Percentiles rank a stretch among this genome's conserved stretches.
These are phyloP conservation scores for Gracilaria vermiculophylla DNA, from an alignment of 23 red algal genomes.

Conservation along the genomic window DNA sequence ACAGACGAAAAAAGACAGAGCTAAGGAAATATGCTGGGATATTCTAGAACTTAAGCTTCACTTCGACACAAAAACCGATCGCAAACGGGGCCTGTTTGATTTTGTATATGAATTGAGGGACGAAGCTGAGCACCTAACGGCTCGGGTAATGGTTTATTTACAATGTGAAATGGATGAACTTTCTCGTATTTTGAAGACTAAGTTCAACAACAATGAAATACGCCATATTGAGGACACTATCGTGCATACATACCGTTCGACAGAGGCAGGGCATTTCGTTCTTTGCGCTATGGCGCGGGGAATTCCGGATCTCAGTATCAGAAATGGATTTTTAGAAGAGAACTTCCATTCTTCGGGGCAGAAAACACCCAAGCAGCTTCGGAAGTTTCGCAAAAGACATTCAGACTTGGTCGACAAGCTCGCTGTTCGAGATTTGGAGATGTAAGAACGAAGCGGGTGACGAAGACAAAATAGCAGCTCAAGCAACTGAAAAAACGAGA, in stretches of 20 bases:
- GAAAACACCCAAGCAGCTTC: not conserved
- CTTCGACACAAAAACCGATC: not conserved
- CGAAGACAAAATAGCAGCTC: not conserved
- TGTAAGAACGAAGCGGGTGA: not conserved
- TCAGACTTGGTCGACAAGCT: constrained; percentile 36
- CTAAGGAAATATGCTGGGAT: constrained; percentile 57
- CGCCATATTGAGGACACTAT: constrained; percentile 17
- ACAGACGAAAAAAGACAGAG: constrained; percentile 42
- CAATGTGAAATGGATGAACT: constrained; percentile 26
- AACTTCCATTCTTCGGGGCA: constrained; percentile 13
- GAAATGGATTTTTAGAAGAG: constrained; percentile 36
- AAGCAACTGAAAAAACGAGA: not conserved
- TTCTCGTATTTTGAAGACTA: not conserved
- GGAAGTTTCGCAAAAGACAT: constrained; percentile 45
- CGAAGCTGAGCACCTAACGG: constrained; percentile 49
- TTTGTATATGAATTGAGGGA: constrained; percentile 37
- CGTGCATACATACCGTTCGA: not conserved
- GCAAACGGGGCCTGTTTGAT: constrained; percentile 16
- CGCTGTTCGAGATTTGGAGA: constrained; percentile 16
- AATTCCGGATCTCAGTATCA: constrained; percentile 2
- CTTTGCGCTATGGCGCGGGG: constrained; percentile 47
- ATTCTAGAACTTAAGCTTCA: constrained; percentile 51
- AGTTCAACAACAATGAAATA: constrained; percentile 36
- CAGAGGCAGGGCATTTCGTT: constrained; percentile 46
- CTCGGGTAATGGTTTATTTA: constrained; percentile 36